Evolutionary conservation across 2,329 filamentous ascomycete genomes (phyloP), one percentile per base, ranked within the genome.

Genomic region (Ophiostoma novo-ulmi): DNA sequence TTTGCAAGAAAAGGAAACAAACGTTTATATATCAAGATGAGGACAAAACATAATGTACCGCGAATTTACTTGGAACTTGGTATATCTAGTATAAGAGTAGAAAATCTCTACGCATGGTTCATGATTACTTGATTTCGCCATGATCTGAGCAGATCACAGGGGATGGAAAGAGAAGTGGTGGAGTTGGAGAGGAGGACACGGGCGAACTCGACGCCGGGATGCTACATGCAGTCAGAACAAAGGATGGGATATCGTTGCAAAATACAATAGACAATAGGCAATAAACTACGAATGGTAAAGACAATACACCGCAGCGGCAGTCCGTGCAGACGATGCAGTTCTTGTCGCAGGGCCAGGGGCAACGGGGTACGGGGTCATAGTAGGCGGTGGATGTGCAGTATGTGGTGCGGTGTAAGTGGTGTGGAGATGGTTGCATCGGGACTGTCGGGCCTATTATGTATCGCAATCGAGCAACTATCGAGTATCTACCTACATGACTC

Each of bases 281-380:
- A 26, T 58, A 17, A 11, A 26, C 48, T 22, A 22, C 3, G n/a
- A 22, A 26, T 10, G 3, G n/a, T 1, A 55, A 20, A 22, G 22
- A 58, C 20, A 38, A 14, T 58, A 22, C n/a, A 58, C 11, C 11
- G 52, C 26, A 26, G 70, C 70, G 67, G 70, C 68, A 67, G 70
- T 67, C 70, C 64, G 68, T 71, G 70, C 68, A 68, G 35, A 66
- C 67, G 58, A 71, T 69, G 68, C 63, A 69, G 26, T 71, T 61
- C 26, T 14, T 71, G 70, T 67, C 65, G 38, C 70, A 71, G 26
- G 58, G 44, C 52, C 20, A 63, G 65, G 31, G 44, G 58, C 26
- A 48, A 61, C 55, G 35, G 17, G 41, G n/a, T 7, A 69, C 35
- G 17, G 5, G 38, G 52, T n/a, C 5, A 38, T 2, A 31, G 31